Evolutionary conservation across 345 rosid genomes (phyloP), one percentile per base, ranked within the genome.

Genomic region (Eucalyptus cloeziana): DNA sequence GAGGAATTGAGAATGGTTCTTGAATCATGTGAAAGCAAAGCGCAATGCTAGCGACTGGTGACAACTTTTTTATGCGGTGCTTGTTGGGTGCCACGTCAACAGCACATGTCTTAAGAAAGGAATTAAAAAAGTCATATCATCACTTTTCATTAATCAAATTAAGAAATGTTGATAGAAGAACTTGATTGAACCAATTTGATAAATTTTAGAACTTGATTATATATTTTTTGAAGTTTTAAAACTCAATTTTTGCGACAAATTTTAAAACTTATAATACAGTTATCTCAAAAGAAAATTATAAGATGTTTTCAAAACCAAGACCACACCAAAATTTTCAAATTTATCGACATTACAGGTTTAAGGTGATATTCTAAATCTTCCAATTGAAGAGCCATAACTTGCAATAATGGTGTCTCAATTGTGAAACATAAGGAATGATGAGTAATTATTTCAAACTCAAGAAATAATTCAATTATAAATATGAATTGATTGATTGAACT

Each of bases 211-310:
- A 30, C 9, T 3, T 62, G 1, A 30, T 62, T n/a, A 64, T 13
- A 25, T 49, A 49, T 49, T 7, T 7, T 64, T 64, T 0, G 3
- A 64, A 7, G 3, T 30, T 64, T 62, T 30, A 30, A 3, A 10
- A 3, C 17, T 27, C 9, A 13, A 13, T 5, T 62, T 64, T 64
- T 1, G 0, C 13, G 4, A 30, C 10, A 15, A n/a, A 7, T n/a
- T 62, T 64, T n/a, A 1, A 14, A 30, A 64, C 37, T 64, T n/a
- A 1, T 60, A 27, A 27, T 60, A 8, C 8, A 5, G 0, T 64
- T 64, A n/a, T n/a, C 37, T 15, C 37, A 64, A 64, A 64, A 14
- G 10, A 64, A 64, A 64, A 52, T 19, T 52, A 52, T 52, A 56
- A 21, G 25, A 22, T 56, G 27, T 56, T 21, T 27, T 27, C n/a